Conservation (phyloP, 345 rosid species). For the Gossypium stocksii region DNA sequence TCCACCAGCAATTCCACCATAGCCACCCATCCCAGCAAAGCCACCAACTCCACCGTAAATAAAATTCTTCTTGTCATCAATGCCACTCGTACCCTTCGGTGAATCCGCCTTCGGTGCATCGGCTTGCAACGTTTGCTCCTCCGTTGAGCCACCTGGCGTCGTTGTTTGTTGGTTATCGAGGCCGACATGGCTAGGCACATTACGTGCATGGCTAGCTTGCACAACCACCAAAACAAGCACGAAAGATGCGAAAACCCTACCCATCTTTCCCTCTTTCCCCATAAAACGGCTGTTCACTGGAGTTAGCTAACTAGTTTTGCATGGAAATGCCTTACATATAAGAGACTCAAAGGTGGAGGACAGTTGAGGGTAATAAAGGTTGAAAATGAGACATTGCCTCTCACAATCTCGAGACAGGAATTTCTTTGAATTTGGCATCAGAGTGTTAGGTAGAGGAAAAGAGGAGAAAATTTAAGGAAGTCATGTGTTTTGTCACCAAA, state of each 20-base stretch:
- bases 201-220: slow-evolving; percentile 34
- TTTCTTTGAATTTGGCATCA: slow-evolving; percentile 26
- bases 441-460: slow-evolving; percentile 30
- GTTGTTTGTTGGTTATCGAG: not conserved
- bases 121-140: slow-evolving; percentile 33
- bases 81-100: slow-evolving; percentile 22
- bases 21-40: slow-evolving; percentile 66
- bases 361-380: slow-evolving; percentile 48
- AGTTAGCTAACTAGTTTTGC: slow-evolving; percentile 2
- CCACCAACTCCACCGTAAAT: slow-evolving; percentile 68
- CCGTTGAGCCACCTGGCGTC: not conserved
- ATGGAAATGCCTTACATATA: slow-evolving; percentile 32
- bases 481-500: slow-evolving; percentile 14
- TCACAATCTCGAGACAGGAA: slow-evolving; percentile 35
- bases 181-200: slow-evolving; percentile 21
- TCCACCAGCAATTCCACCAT: slow-evolving; percentile 53
- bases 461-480: slow-evolving; percentile 26
- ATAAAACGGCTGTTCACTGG: not conserved
- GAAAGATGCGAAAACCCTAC: slow-evolving; percentile 13
- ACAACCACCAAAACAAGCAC: slow-evolving; percentile 18
- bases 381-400: slow-evolving; percentile 11
- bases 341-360: slow-evolving; percentile 27
- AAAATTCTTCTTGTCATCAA: slow-evolving; percentile 57
- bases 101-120: slow-evolving; percentile 35
- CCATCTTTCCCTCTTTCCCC: slow-evolving; percentile 14